Percentiles rank a stretch among this genome's conserved stretches.
phyloP scores from a whole-genome alignment of 305 asterid genomes.

The Solanum hybrid region DNA sequence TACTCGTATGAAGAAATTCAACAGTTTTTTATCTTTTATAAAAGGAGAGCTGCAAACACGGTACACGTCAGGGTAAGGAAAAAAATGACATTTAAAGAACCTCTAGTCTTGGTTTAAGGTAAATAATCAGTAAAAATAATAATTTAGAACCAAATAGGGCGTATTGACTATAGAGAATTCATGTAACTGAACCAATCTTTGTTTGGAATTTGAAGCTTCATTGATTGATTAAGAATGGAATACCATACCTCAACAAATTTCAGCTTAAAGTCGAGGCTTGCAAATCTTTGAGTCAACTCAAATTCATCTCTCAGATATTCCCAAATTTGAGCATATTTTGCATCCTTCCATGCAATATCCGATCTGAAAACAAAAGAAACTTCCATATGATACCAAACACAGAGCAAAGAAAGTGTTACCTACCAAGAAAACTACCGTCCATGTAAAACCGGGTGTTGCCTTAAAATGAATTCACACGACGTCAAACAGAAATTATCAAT shows the following conservation, averaged over 20 bases:
- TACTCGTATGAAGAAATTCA: neutral
- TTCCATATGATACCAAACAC: neutral
- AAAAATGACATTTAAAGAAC: neutral
- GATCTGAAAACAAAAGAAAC: slow-evolving; percentile 38
- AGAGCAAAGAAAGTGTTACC: neutral
- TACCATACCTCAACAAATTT: slow-evolving; percentile 78
- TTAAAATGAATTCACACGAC: neutral
- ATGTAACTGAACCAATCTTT: neutral
- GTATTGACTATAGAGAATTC: neutral
- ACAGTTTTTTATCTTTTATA: neutral
- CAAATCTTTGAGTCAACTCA: slow-evolving; percentile 83
- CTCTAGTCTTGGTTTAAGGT: neutral
- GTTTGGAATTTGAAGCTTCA: neutral
- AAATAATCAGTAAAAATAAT: neutral
- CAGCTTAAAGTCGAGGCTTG: slow-evolving; percentile 89
- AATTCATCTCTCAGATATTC: slow-evolving; percentile 92
- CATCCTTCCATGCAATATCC: slow-evolving; percentile 95
- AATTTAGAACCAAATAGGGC: neutral
- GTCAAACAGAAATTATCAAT: neutral
- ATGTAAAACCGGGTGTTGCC: neutral
- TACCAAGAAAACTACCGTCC: neutral
- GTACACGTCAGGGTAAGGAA: neutral
- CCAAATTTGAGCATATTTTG: slow-evolving; percentile 93
- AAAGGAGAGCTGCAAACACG: neutral
- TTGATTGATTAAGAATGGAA: neutral